Conservation (phyloP, 345 rosid genomes). For the Boechera divaricarpa region DNA sequence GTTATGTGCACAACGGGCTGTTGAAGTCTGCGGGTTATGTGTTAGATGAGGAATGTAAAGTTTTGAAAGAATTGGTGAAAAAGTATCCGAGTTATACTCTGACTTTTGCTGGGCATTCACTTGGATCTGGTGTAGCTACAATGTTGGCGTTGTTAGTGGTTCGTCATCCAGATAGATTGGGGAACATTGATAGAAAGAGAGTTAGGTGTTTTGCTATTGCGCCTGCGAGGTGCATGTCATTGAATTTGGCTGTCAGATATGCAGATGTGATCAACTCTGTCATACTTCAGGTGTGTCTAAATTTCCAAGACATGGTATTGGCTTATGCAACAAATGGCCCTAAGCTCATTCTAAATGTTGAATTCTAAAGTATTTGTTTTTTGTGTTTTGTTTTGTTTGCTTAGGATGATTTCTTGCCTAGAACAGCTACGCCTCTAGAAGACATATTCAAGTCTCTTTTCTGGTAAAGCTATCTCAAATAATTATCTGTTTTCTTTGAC, state of each 20-base stretch:
- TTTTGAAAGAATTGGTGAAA: conserved; percentile 66
- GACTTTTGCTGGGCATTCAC: conserved; percentile 92
- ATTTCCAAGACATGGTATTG: conserved; percentile 10
- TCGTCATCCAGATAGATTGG: conserved; percentile 64
- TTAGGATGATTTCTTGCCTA: conserved; percentile 97
- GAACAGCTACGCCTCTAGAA: conserved; percentile 94
- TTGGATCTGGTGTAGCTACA: conserved; percentile 94
- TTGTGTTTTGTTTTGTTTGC: conserved; percentile 9
- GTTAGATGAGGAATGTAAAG: conserved; percentile 75
- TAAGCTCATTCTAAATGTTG: background rate
- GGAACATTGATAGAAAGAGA: conserved; percentile 72
- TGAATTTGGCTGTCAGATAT: conserved; percentile 91
- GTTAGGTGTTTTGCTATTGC: conserved; percentile 94
- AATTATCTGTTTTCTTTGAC: background rate
- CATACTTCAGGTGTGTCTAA: conserved; percentile 80
- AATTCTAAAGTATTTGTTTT: background rate
- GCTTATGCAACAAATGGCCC: background rate
- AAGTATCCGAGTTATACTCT: conserved; percentile 76
- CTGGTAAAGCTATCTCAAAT: conserved; percentile 60
- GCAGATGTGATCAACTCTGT: conserved; percentile 96
- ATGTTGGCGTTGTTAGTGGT: conserved; percentile 79
- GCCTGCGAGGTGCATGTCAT: conserved; percentile 97
- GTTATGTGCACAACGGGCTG: conserved; percentile 93
- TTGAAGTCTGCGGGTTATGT: conserved; percentile 89
- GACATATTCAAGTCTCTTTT: conserved; percentile 98